A percentile compares a stretch with the other conserved stretches of the same genome.
Evolutionary conservation across 176 grass and related monocot genomes (phyloP).

Genomic region (Carex myosuroides): DNA sequence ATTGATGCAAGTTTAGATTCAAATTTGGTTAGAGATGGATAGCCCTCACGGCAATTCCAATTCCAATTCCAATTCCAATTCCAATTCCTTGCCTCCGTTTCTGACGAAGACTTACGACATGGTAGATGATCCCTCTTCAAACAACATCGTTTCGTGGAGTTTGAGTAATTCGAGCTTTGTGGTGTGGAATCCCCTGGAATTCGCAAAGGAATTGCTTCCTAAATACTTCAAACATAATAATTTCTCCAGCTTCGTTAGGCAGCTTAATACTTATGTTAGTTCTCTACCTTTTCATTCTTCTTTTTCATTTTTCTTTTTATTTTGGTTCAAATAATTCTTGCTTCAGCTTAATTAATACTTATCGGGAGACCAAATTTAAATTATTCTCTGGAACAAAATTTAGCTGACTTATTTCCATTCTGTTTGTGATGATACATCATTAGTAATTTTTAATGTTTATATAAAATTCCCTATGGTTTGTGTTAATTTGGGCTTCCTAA

Average conservation of each 20-base stretch:
- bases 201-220: constrained; percentile 79
- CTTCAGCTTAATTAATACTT: neutral
- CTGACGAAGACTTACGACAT: constrained; percentile 97
- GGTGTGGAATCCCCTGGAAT: constrained; percentile 60
- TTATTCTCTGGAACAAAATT: neutral
- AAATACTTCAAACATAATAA: constrained; percentile 99
- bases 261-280: constrained; percentile 98
- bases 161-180: constrained; percentile 64
- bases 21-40: constrained; percentile 8
- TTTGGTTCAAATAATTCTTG: neutral
- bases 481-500: neutral
- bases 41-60: constrained; percentile 17
- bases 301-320: neutral
- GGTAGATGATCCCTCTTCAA: constrained; percentile 79
- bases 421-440: neutral
- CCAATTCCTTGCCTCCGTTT: constrained; percentile 71
- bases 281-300: neutral
- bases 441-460: neutral
- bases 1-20: neutral
- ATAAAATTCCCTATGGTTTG: neutral
- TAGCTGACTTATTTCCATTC: neutral
- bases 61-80: constrained; percentile 47
- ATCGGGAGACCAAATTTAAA: neutral
- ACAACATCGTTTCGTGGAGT: constrained; percentile 76
- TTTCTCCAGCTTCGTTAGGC: constrained; percentile 96